Base-by-base conservation (phyloP, 2,329 filamentous ascomycete genomes). In the Phialemoniopsis sp. region DNA sequence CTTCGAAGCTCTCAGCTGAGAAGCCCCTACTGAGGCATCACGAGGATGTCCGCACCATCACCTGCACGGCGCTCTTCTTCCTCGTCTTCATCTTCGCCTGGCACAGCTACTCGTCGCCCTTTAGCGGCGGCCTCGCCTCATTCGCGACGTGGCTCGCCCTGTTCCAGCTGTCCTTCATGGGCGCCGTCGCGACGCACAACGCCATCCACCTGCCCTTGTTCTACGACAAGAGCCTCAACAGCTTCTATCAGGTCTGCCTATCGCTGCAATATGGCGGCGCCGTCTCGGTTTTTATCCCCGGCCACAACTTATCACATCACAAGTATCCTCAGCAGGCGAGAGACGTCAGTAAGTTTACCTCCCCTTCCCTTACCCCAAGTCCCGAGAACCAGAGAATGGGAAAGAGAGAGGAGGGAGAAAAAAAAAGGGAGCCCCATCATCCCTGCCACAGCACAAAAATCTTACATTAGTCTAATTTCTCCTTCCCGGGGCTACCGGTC, bases 111-210 rank as follows among this genome's bases (percentile, higher is more conserved):
- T 29, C 17, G 3, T 41, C 42, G 29, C 42, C 42, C 30, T 29
- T 34, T 13, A 41, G 38, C 18, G 42, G 35, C 32, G 42, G 42
- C 26, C 32, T 38, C 13, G 14, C 16, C 13, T 44, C 42, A 7
- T 41, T 38, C 32, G 15, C 38, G 21, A 37, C 29, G 17, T 44
- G 42, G 42, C 32, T 44, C 18, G 17, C 39, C 12, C 21, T 44
- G 13, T 36, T 38, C 19, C 42, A 44, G 32, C 42, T 44, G 28
- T 44, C 42, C 18, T 44, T 44, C 32, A 44, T 44, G 42, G 42
- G 42, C 26, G 42, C 42, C 7, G 39, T 44, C 28, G 18, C 42
- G 17, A 44, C 42, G 32, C 42, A 44, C 17, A 44, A 44, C 32
- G 42, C 42, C 39, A 41, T 44, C 18, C 42, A 44, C 28, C 29